These are phyloP conservation scores for Corallochytrium limacisporum DNA, from an alignment of 78 protist genomes.

Conservation along the genomic window DNA sequence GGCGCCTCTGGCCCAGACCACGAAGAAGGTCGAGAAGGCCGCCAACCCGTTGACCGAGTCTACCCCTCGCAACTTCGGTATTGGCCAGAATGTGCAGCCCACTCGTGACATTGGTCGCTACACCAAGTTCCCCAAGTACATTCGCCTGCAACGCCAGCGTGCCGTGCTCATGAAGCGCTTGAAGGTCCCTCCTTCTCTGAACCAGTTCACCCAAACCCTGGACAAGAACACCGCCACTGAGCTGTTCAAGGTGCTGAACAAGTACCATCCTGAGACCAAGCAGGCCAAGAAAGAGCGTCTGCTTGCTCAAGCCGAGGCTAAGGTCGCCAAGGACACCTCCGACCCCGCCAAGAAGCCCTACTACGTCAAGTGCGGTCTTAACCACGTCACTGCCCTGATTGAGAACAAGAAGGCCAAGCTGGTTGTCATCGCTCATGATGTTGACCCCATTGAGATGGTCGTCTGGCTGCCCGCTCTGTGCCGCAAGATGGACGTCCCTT, in stretches of 20 bases:
- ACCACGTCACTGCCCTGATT: slow-evolving; percentile 81
- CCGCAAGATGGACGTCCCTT: slow-evolving; percentile 91
- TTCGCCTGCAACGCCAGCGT: slow-evolving; percentile 90
- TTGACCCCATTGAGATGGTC: slow-evolving; percentile 97
- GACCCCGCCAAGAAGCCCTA: slow-evolving; percentile 49
- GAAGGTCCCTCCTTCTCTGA: slow-evolving; percentile 90
- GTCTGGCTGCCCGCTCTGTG: slow-evolving; percentile 96
- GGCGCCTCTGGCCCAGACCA: no score
- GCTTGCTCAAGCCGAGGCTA: slow-evolving; percentile 40
- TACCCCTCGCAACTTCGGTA: slow-evolving; percentile 12
- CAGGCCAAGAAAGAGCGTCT: slow-evolving; percentile 62
- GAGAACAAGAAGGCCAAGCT: slow-evolving; percentile 94
- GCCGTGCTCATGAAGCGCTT: slow-evolving; percentile 75
- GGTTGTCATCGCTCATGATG: slow-evolving; percentile 98
- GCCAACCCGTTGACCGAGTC: slow-evolving; percentile 8
- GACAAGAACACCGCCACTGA: slow-evolving; percentile 54
- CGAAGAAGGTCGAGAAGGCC: slow-evolving; percentile 10
- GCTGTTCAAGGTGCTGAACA: slow-evolving; percentile 60
- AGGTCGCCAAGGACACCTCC: slow-evolving; percentile 20
- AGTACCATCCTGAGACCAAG: slow-evolving; percentile 86
- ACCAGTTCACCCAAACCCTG: slow-evolving; percentile 85
- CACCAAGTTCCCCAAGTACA: slow-evolving; percentile 90
- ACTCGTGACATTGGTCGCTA: slow-evolving; percentile 70
- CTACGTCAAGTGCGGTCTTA: slow-evolving; percentile 78
- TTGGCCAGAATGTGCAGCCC: slow-evolving; percentile 21